phyloP scores from a whole-genome alignment of 2,329 filamentous ascomycete genomes.

The Rhinocladiella mackenziei region DNA sequence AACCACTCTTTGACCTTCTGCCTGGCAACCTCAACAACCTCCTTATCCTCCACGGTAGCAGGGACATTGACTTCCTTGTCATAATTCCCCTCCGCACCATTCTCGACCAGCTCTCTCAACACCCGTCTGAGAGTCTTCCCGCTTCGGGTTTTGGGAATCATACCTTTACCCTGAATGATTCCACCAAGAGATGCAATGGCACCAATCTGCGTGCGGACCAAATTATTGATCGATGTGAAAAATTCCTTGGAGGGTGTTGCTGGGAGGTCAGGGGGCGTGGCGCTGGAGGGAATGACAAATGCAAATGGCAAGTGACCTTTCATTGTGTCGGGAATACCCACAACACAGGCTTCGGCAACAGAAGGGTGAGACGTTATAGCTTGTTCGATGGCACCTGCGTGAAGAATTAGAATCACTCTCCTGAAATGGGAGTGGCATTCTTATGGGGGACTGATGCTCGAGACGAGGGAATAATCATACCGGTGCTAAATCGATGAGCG shows the following conservation, averaged over 20 bases:
- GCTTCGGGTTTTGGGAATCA: slow-evolving; percentile 89
- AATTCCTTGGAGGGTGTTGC: slow-evolving; percentile 41
- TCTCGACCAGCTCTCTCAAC: slow-evolving; percentile 77
- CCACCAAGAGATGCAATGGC: slow-evolving; percentile 82
- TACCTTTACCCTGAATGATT: slow-evolving; percentile 75
- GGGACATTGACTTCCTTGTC: slow-evolving; percentile 70
- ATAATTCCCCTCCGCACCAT: slow-evolving; percentile 69
- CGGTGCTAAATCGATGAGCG: slow-evolving; percentile 83
- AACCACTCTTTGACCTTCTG: slow-evolving; percentile 74
- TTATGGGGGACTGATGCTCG: background rate
- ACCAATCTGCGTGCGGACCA: slow-evolving; percentile 76
- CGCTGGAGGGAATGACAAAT: slow-evolving; percentile 62
- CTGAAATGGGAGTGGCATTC: background rate
- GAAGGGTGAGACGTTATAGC: slow-evolving; percentile 75
- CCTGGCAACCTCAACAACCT: slow-evolving; percentile 70
- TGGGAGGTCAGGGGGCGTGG: slow-evolving; percentile 38
- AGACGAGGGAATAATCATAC: slow-evolving; percentile 47
- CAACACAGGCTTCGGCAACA: slow-evolving; percentile 79
- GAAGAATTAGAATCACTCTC: slow-evolving; percentile 9
- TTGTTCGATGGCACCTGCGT: slow-evolving; percentile 77
- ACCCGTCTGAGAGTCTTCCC: slow-evolving; percentile 86
- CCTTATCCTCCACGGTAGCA: slow-evolving; percentile 77
- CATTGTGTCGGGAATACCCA: slow-evolving; percentile 76
- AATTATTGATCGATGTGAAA: slow-evolving; percentile 43
- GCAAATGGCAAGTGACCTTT: slow-evolving; percentile 93